These are phyloP conservation scores for Dipodascus geniculatus DNA, from an alignment of 805 yeast genomes.

Conservation along the genomic window DNA sequence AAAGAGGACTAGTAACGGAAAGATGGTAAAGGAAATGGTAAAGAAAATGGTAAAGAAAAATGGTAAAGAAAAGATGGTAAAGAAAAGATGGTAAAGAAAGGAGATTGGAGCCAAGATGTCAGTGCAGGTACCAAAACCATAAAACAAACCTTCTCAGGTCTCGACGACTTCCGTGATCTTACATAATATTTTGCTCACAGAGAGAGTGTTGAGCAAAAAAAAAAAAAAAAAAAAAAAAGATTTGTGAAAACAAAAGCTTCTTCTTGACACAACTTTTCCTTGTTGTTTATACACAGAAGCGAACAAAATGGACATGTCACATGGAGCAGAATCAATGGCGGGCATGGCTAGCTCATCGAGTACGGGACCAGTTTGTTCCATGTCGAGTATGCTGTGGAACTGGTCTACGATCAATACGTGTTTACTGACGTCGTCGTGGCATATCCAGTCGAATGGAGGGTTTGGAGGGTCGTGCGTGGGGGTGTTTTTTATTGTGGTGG, in stretches of 20 bases:
- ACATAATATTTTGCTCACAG: neutral
- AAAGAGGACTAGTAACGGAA: no score
- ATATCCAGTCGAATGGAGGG: slow-evolving; percentile 41
- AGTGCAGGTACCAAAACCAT: no score
- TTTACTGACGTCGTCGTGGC: slow-evolving; percentile 55
- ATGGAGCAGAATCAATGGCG: neutral
- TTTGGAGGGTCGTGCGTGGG: slow-evolving; percentile 71
- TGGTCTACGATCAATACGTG: slow-evolving; percentile 61
- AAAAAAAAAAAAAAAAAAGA: no score
- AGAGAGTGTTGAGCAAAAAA: neutral
- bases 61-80: no score
- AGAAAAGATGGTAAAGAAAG: no score
- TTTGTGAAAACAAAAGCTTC: no score
- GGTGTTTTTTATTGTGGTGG: slow-evolving; percentile 45
- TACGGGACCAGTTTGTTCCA: slow-evolving; percentile 21
- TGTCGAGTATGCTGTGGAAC: slow-evolving; percentile 51
- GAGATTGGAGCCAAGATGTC: no score
- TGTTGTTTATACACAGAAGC: neutral
- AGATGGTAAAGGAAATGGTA: no score
- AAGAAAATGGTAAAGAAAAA: no score
- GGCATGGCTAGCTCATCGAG: slow-evolving; percentile 8
- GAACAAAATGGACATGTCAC: neutral
- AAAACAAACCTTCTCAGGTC: neutral
- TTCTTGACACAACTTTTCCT: neutral
- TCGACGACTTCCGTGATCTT: neutral